Percentiles rank a stretch among this genome's conserved stretches.
Conservation (phyloP, 2,329 filamentous ascomycete genomes). For the Colletotrichum cereale region DNA sequence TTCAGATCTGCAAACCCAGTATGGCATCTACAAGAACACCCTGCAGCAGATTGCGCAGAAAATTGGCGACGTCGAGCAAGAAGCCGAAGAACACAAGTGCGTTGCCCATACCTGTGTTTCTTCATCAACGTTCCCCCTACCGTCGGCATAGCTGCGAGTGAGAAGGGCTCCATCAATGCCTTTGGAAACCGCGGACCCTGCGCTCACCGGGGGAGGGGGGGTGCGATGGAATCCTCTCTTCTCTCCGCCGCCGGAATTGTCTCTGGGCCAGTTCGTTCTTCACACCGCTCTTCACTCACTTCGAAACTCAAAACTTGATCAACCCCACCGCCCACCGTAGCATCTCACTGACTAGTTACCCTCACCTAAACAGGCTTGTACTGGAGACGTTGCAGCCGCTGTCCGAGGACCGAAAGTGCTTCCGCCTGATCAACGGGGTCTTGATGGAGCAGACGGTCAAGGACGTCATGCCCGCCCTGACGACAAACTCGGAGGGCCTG, state of each 20-base stretch:
- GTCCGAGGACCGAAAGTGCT: slow-evolving; percentile 90
- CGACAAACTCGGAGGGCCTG: slow-evolving; percentile 93
- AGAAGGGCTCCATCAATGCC: neutral
- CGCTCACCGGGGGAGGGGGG: neutral
- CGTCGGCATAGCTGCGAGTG: slow-evolving; percentile 2
- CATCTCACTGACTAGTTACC: neutral
- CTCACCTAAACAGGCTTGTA: slow-evolving; percentile 77
- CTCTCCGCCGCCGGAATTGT: neutral
- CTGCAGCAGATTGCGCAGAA: slow-evolving; percentile 95
- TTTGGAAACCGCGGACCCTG: slow-evolving; percentile 3
- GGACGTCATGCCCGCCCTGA: slow-evolving; percentile 90
- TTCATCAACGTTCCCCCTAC: slow-evolving; percentile 27
- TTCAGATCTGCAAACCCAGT: slow-evolving; percentile 83
- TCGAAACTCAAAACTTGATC: slow-evolving; percentile 4
- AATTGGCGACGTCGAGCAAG: slow-evolving; percentile 97
- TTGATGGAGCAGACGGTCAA: slow-evolving; percentile 93
- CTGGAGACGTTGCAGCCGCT: slow-evolving; percentile 91
- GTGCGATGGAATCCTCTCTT: neutral
- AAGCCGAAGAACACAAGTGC: slow-evolving; percentile 98
- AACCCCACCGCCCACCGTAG: slow-evolving; percentile 22
- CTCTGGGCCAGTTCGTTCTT: neutral
- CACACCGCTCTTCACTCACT: slow-evolving; percentile 33
- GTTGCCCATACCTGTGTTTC: slow-evolving; percentile 50
- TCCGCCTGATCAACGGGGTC: slow-evolving; percentile 98
- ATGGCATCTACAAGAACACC: slow-evolving; percentile 80